Evolutionary conservation across 1,284 basidiomycete genomes (phyloP).

Genomic region (Rhodotorula mucilaginosa): DNA sequence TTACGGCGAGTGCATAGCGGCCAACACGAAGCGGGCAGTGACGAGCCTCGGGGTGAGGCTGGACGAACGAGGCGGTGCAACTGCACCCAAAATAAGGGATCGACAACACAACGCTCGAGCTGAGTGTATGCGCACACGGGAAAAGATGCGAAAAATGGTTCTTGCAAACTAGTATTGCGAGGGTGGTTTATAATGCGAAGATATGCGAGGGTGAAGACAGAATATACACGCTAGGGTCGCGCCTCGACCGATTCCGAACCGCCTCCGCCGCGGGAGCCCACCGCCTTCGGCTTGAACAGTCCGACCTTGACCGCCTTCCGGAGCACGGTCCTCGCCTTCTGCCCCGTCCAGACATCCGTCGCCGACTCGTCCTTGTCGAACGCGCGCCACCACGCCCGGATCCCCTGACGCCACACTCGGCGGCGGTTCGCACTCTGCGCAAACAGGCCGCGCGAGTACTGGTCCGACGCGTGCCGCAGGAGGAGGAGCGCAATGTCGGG

Average conservation of each 20-base stretch:
- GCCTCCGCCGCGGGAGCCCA: neutral
- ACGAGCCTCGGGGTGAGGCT: too few relatives aligned
- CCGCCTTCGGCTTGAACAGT: slow-evolving; percentile 1
- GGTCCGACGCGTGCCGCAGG: slow-evolving; percentile 10
- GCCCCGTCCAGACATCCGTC: slow-evolving; percentile 1
- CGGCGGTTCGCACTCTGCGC: neutral
- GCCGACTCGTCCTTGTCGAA: neutral
- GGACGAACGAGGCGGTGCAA: too few relatives aligned
- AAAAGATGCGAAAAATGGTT: too few relatives aligned
- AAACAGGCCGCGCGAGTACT: neutral
- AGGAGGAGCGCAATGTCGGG: slow-evolving; percentile 15
- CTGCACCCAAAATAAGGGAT: too few relatives aligned
- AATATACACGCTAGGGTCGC: neutral
- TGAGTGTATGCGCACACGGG: too few relatives aligned
- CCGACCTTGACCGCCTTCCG: slow-evolving; percentile 4
- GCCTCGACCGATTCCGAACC: neutral
- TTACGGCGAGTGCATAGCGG: too few relatives aligned
- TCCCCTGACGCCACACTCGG: neutral
- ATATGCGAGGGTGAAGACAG: neutral
- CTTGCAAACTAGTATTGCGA: too few relatives aligned
- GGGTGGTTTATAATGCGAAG: neutral
- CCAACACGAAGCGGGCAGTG: too few relatives aligned
- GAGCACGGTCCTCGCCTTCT: neutral
- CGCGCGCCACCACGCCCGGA: slow-evolving; percentile 12
- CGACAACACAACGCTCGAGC: neutral